Conservation (phyloP, 257 asterid genomes). For the Jacaranda copaia region DNA sequence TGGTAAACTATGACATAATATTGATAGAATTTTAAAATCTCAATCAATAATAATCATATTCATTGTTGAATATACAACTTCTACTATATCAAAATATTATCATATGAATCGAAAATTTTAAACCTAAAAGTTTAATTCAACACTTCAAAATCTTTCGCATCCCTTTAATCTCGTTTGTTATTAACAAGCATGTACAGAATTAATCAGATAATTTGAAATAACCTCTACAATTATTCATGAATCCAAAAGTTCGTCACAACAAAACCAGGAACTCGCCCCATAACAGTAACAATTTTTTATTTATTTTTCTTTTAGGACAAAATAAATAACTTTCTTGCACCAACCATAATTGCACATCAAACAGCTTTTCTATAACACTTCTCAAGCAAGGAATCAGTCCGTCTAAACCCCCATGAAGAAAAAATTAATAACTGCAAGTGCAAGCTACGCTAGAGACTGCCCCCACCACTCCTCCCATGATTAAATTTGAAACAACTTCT, state of each 20-base stretch:
- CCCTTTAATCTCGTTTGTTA: neutral
- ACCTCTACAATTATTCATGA: slow-evolving; percentile 2
- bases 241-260: neutral
- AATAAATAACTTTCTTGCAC: neutral
- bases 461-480: slow-evolving; percentile 32
- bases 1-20: too few relatives aligned
- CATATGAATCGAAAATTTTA: too few relatives aligned
- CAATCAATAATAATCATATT: too few relatives aligned
- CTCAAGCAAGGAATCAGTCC: slow-evolving; percentile 13
- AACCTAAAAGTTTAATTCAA: too few relatives aligned
- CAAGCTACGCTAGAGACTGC: slow-evolving; percentile 37
- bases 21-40: too few relatives aligned
- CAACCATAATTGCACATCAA: slow-evolving; percentile 5
- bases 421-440: slow-evolving; percentile 39
- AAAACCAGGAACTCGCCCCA: too few relatives aligned
- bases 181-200: neutral
- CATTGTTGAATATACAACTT: too few relatives aligned
- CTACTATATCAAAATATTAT: too few relatives aligned
- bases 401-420: slow-evolving; percentile 10
- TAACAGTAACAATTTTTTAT: neutral
- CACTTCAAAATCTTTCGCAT: neutral
- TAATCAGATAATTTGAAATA: neutral
- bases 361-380: slow-evolving; percentile 23
- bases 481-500: slow-evolving; percentile 13
- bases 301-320: neutral